phyloP scores from a whole-genome alignment of 1,284 basidiomycete genomes.

The Hemileia vastatrix region DNA sequence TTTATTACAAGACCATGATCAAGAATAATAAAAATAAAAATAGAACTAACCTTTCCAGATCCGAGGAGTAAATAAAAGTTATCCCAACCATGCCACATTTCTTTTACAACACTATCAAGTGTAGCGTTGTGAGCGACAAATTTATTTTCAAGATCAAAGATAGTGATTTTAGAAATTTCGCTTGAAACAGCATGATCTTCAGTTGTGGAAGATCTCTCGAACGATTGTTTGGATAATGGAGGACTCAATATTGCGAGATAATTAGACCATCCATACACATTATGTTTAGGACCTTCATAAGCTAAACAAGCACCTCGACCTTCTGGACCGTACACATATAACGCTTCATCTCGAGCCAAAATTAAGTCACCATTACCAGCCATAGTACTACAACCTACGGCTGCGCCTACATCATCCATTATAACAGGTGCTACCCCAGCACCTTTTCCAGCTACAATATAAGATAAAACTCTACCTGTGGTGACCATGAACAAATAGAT shows the following conservation, averaged over 20 bases:
- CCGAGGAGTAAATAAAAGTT: conserved; percentile 65
- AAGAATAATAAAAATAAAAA: not conserved
- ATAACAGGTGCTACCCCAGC: conserved; percentile 56
- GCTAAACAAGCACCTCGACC: conserved; percentile 78
- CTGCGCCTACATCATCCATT: conserved; percentile 77
- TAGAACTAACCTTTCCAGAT: conserved; percentile 58
- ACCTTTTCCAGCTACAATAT: conserved; percentile 64
- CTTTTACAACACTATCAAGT: conserved; percentile 66
- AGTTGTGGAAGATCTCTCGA: conserved; percentile 37
- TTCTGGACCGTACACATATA: conserved; percentile 74
- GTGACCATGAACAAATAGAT: conserved; percentile 76
- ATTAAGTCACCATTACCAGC: conserved; percentile 64
- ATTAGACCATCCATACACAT: conserved; percentile 45
- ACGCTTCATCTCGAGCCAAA: conserved; percentile 81
- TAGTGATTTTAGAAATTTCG: conserved; percentile 73
- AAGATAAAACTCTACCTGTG: conserved; percentile 66
- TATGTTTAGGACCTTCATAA: conserved; percentile 71
- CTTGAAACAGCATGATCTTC: conserved; percentile 42
- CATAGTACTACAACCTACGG: conserved; percentile 72
- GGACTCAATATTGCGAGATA: conserved; percentile 84
- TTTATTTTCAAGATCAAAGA: conserved; percentile 90
- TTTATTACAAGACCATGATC: not conserved
- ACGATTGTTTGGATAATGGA: conserved; percentile 50
- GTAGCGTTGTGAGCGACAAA: conserved; percentile 71
- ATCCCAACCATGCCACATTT: conserved; percentile 68